A percentile compares a stretch with the other conserved stretches of the same genome.
Evolutionary conservation across 179 eudicot genomes (phyloP).

Genomic region (Amaranthus tricolor): DNA sequence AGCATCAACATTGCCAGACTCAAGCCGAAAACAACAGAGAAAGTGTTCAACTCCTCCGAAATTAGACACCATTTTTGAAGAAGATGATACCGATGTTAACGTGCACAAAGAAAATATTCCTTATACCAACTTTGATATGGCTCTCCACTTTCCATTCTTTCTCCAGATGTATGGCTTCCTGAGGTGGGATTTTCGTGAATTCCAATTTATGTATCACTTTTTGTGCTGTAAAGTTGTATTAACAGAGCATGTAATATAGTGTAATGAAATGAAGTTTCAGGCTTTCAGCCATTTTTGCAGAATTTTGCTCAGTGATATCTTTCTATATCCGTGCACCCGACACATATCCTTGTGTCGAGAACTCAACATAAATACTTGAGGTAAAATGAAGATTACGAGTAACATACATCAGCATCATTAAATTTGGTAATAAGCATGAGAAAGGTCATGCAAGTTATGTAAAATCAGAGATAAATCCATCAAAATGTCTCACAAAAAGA

Average conservation of each 20-base stretch:
- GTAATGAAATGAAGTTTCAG: background rate
- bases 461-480: background rate
- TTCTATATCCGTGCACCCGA: no score
- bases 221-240: background rate
- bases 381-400: no score
- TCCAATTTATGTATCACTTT: background rate
- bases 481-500: background rate
- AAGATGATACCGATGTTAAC: background rate
- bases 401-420: background rate
- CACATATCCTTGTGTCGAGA: no score
- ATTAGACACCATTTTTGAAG: slow-evolving; percentile 33
- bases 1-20: background rate
- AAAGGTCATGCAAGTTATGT: background rate
- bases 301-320: no score
- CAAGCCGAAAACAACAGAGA: slow-evolving; percentile 7
- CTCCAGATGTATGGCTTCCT: background rate
- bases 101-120: background rate
- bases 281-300: background rate
- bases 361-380: no score
- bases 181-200: background rate
- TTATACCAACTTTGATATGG: slow-evolving; percentile 2
- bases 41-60: slow-evolving; percentile 24
- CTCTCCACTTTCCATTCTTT: slow-evolving; percentile 5
- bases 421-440: background rate
- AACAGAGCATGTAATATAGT: background rate